Evolutionary conservation across 371 early-diverging fungal species (phyloP).

Genomic region (Coemansia sp.): DNA sequence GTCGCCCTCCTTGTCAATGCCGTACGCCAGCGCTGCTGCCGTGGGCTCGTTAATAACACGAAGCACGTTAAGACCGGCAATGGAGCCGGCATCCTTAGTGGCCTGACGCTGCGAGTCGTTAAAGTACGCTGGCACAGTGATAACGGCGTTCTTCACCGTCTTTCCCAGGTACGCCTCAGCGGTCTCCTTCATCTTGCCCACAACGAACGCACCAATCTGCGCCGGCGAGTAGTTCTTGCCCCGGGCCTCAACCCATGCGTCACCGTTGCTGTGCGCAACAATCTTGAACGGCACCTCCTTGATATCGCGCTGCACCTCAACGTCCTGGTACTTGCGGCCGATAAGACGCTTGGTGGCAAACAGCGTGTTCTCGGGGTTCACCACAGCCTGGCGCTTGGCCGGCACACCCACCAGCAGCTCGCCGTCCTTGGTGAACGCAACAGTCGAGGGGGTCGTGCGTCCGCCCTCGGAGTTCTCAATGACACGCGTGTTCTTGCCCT

Average conservation of each 20-base stretch:
- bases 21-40: conserved; percentile 98
- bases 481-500: conserved; percentile 94
- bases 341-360: conserved; percentile 96
- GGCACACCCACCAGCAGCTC: conserved; percentile 94
- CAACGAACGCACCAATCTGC: conserved; percentile 93
- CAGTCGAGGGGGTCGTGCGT: conserved; percentile 97
- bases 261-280: conserved; percentile 86
- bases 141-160: conserved; percentile 87
- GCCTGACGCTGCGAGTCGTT: conserved; percentile 98
- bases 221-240: conserved; percentile 93
- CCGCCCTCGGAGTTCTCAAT: conserved; percentile 96
- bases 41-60: conserved; percentile 99
- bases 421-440: conserved; percentile 89
- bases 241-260: conserved; percentile 94
- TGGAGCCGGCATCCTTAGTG: conserved; percentile 97
- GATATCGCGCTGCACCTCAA: conserved; percentile 80
- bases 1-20: conserved; percentile 92
- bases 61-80: conserved; percentile 95
- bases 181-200: conserved; percentile 94
- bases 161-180: conserved; percentile 87
- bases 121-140: conserved; percentile 87
- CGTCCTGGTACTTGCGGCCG: conserved; percentile 89
- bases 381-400: conserved; percentile 95
- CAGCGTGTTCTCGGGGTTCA: conserved; percentile 92
- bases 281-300: conserved; percentile 90